Evolutionary conservation across 805 yeast genomes (phyloP), one percentile per base, ranked within the genome.

Genomic region (Alloascoidea africana): DNA sequence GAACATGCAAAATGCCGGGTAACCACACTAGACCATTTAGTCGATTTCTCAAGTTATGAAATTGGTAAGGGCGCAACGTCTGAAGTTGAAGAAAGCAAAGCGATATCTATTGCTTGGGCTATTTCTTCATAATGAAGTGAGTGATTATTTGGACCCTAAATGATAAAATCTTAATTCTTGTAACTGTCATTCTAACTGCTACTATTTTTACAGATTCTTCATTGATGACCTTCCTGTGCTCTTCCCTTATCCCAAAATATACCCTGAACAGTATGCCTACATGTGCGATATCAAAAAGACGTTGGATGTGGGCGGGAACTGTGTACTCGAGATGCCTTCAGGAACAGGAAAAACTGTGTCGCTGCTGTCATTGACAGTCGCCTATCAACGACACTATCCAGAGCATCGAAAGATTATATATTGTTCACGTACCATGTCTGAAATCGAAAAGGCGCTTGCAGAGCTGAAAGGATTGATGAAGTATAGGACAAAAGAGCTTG

Each of bases 371-470:
- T 60, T 91, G 34, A 85, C 97, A 0, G 85, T 91, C 35, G 95
- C 98, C 11, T 91, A 91, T 57, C 99, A 91, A 55, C 73, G 71
- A 44, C 64, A 58, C 52, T 87, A 89, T 54, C 94, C 96, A 5
- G 96, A 89, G 51, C 95, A 85, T 52, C 62, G 95, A 14, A 91
- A 89, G 65, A 76, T 91, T 46, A 84, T 91, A 4, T 91, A 91
- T 59, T 91, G 99, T 58, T 91, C 98, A 3, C 97, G 99, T 68
- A 91, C 99, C 23, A 91, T 91, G 97, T 84, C 96, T 6, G 99
- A 91, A 61, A 91, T 91, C 54, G 98, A 91, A 60, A 91, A 91
- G 59, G 96, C 98, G 0, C 62, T 91, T 52, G 84, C 89, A 4
- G 99, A 91, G 62, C 65, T 91, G 63, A 76, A 82, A 43, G 75